Evolutionary conservation across 805 yeast genomes (phyloP), one percentile per base, ranked within the genome.

Genomic region (Jamesozyma jinghongensis): DNA sequence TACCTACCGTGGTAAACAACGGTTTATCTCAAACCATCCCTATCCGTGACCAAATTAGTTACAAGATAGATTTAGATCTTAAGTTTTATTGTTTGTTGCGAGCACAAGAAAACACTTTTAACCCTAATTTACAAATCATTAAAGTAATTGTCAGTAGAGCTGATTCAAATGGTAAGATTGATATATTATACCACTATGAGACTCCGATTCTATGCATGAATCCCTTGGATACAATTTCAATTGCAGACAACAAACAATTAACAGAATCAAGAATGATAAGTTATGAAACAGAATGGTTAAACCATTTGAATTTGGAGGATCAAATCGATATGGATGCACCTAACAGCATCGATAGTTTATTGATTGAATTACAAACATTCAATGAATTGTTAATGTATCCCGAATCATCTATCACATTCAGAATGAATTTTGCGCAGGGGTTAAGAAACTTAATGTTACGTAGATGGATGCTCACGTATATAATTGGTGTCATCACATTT

Each of bases 361-460:
- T 7, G 3, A 18, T 39, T n/a, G 20, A 5, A 30, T 20, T 39
- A 3, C 20, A 34, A 22, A 3, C 37, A 6, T 31, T 12, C 33
- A 22, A 22, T 7, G 10, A 7, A n/a, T 32, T 36, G 11, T 19
- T 55, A n/a, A 41, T 53, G 13, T 43, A 39, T 3, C 49, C 56
- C 6, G 47, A 48, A 4, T 56, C 62, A 2, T 42, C 38, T 5
- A 30, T 55, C 8, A 47, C 37, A 11, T 48, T 55, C 14, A 48
- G 56, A 36, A 50, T 54, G 49, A 48, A 47, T 39, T 56, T 56
- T 31, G 42, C 47, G 5, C 59, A 57, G 37, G 62, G 57, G 12
- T 32, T 57, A 37, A 47, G 62, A 37, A 56, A 59, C 38, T 41
- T 57, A 12, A 59, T 59, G 63, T 36, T 55, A 19, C 47, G 55